Evolutionary conservation across 169 alveolate genomes (phyloP).

Genomic region (Miamiensis avidus): DNA sequence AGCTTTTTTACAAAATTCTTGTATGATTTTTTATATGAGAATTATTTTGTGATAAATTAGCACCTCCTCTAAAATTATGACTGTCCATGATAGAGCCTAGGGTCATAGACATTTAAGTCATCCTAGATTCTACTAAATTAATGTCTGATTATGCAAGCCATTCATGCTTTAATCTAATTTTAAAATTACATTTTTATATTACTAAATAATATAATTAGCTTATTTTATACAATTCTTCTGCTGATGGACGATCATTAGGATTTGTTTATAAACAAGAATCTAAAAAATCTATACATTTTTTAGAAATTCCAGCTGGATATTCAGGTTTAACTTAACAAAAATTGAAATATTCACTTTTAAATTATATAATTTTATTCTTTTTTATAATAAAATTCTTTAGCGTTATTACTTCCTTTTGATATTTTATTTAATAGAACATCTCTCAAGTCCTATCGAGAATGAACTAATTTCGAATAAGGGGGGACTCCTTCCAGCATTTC

Average conservation of each 20-base stretch:
- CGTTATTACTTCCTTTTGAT: not conserved
- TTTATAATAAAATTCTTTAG: not conserved
- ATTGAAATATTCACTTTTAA: not conserved
- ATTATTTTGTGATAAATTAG: not conserved
- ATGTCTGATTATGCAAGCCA: too few species aligned
- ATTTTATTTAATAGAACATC: constrained; percentile 14
- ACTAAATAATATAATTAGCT: not conserved
- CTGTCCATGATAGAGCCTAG: too few species aligned
- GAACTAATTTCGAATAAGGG: constrained; percentile 53
- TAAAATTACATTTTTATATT: too few species aligned
- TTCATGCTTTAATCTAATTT: not conserved
- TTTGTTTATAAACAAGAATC: constrained; percentile 39
- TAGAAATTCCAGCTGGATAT: constrained; percentile 21
- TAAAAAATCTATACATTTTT: constrained; percentile 36
- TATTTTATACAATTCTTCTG: not conserved
- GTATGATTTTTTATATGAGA: too few species aligned
- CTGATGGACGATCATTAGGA: constrained; percentile 23
- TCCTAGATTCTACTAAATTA: too few species aligned
- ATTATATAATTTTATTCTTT: not conserved
- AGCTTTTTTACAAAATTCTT: too few species aligned
- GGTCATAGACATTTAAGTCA: too few species aligned
- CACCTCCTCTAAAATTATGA: not conserved
- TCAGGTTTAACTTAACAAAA: constrained; percentile 14
- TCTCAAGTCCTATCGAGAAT: constrained; percentile 3
- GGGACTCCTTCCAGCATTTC: constrained; percentile 68